A percentile compares a stretch with the other conserved stretches of the same genome.
phyloP scores from a whole-genome alignment of 441 rosid species.

The Codiaeum variegatum region DNA sequence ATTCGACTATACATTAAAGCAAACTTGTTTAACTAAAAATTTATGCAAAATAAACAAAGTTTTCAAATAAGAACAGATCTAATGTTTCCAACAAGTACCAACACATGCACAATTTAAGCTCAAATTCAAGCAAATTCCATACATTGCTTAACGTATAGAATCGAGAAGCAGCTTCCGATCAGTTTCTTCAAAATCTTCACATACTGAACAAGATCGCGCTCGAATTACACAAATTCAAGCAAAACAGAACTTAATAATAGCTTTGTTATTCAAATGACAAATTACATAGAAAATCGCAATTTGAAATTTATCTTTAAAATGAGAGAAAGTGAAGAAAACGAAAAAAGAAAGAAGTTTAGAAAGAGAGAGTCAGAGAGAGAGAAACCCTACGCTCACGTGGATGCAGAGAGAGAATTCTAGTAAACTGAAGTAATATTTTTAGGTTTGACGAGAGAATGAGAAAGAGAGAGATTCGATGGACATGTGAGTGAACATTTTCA shows the following conservation, averaged over 20 bases:
- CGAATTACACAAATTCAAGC: not conserved
- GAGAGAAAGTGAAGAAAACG: not conserved
- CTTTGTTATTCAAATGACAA: not conserved
- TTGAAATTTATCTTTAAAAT: not conserved
- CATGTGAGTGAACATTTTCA: conserved; percentile 1
- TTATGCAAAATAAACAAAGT: not conserved
- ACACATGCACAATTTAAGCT: not conserved
- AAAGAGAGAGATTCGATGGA: not conserved
- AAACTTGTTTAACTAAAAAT: not conserved
- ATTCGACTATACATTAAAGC: not conserved
- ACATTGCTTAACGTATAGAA: conserved; percentile 3
- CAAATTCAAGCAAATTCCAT: conserved; percentile 8
- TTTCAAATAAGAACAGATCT: conserved; percentile 3
- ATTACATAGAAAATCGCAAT: not conserved
- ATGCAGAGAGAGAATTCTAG: not conserved
- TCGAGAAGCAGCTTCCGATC: not conserved
- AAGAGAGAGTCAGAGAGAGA: not conserved
- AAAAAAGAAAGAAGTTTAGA: not conserved
- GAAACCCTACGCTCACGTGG: not conserved
- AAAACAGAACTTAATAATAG: not conserved
- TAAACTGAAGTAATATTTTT: conserved; percentile 1
- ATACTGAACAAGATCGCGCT: not conserved
- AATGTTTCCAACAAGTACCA: not conserved
- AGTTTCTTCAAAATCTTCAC: not conserved
- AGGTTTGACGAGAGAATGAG: not conserved